A percentile compares a stretch with the other conserved stretches of the same genome.
phyloP scores from a whole-genome alignment of 208 protist genomes.

The Strigomonas culicis region DNA sequence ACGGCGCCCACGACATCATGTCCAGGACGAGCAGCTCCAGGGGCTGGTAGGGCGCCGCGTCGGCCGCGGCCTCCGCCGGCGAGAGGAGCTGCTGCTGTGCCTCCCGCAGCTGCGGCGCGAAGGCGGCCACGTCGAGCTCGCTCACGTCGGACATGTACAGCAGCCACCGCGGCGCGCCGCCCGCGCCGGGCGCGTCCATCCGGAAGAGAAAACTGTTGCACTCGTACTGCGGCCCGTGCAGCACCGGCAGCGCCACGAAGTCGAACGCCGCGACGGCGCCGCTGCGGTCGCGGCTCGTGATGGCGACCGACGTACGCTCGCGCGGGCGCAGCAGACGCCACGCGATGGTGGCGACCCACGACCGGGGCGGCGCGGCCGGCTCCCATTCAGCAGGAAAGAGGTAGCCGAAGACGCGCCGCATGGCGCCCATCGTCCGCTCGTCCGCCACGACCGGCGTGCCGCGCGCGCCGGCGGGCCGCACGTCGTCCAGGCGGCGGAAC shows the following conservation, averaged over 20 bases:
- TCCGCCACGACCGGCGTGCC: slow-evolving; percentile 34
- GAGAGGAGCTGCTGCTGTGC: slow-evolving; percentile 18
- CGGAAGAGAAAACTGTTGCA: slow-evolving; percentile 52
- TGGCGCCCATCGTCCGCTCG: slow-evolving; percentile 22
- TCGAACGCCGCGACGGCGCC: slow-evolving; percentile 9
- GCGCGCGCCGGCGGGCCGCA: not conserved
- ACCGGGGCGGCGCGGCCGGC: not conserved
- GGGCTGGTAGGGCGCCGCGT: not conserved
- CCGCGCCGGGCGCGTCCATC: slow-evolving; percentile 9
- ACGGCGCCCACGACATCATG: slow-evolving; percentile 31
- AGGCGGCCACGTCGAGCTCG: slow-evolving; percentile 20
- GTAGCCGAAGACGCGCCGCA: slow-evolving; percentile 38
- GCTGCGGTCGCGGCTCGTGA: not conserved
- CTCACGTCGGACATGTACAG: slow-evolving; percentile 63
- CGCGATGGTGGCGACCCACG: slow-evolving; percentile 5
- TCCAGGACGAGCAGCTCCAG: slow-evolving; percentile 46
- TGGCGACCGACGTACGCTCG: not conserved
- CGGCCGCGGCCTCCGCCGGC: not conserved
- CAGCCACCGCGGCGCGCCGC: slow-evolving; percentile 15
- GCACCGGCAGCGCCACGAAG: slow-evolving; percentile 43
- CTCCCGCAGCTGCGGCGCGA: slow-evolving; percentile 16
- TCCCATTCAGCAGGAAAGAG: slow-evolving; percentile 23
- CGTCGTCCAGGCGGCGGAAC: slow-evolving; percentile 23
- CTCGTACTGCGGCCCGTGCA: slow-evolving; percentile 43
- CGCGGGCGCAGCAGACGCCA: not conserved